Percentiles rank a stretch among this genome's conserved stretches.
These are phyloP conservation scores for Lepidium aucheri DNA, from an alignment of 345 rosid genomes.

Conservation along the genomic window DNA sequence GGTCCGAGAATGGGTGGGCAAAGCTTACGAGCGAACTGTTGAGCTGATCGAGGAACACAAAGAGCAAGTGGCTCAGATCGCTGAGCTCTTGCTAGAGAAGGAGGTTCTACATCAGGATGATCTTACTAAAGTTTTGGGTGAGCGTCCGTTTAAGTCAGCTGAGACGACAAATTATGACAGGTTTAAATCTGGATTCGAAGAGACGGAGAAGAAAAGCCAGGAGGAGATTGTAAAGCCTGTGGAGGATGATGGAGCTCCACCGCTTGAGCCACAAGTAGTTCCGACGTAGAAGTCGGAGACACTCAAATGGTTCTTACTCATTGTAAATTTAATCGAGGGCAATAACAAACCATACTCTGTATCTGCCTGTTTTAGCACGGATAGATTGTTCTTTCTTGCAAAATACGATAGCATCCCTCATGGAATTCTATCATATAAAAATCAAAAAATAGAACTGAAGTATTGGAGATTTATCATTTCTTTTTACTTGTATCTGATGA, in stretches of 20 bases:
- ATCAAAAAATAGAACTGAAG: too few relatives aligned
- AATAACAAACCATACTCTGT: conserved; percentile 3
- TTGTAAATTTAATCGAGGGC: conserved; percentile 15
- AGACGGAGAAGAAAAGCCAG: conserved; percentile 22
- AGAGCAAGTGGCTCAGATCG: conserved; percentile 73
- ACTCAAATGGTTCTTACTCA: background rate
- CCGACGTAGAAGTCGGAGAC: conserved; percentile 36
- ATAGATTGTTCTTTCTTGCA: background rate
- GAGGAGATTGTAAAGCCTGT: conserved; percentile 16
- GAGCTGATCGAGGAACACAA: conserved; percentile 69
- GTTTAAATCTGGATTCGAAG: conserved; percentile 67
- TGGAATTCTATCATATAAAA: too few relatives aligned
- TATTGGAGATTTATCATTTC: background rate
- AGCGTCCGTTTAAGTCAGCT: conserved; percentile 60
- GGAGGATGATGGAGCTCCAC: conserved; percentile 46
- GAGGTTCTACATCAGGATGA: conserved; percentile 91
- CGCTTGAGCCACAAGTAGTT: conserved; percentile 59
- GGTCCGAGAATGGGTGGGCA: conserved; percentile 83
- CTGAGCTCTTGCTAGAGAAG: conserved; percentile 75
- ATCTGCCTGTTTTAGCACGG: conserved; percentile 15
- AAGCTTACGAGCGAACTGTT: conserved; percentile 58
- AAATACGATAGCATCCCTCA: background rate
- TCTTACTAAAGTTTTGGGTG: conserved; percentile 58
- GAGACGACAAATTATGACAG: conserved; percentile 73
- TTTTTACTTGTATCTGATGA: background rate